Evolutionary conservation across 73 alveolate species (phyloP).

Genomic region (Breviolum minutum): DNA sequence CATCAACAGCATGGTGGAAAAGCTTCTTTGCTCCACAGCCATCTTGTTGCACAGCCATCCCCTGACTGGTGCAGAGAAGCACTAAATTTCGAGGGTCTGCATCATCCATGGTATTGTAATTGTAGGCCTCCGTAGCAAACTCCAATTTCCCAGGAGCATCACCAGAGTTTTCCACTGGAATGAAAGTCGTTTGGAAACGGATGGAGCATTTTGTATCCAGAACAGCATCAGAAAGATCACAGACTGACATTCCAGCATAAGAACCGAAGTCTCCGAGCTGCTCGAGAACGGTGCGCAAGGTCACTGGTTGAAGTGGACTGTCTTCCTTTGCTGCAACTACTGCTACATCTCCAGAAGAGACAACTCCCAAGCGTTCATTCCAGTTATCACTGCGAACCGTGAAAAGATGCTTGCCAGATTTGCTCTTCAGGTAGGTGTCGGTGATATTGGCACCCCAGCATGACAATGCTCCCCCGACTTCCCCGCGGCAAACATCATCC

Average conservation of each 20-base stretch:
- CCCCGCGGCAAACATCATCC: conserved; percentile 88
- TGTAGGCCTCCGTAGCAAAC: conserved; percentile 90
- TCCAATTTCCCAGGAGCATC: conserved; percentile 30
- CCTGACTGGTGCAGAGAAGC: conserved; percentile 79
- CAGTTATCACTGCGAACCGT: conserved; percentile 91
- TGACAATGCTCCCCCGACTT: conserved; percentile 51
- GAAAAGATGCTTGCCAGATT: conserved; percentile 20
- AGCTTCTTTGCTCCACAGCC: conserved; percentile 61
- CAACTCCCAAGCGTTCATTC: conserved; percentile 68
- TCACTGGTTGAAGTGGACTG: conserved; percentile 40
- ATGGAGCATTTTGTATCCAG: conserved; percentile 71
- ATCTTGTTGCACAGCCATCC: conserved; percentile 81
- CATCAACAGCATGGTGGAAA: conserved; percentile 77
- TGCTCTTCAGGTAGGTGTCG: conserved; percentile 89
- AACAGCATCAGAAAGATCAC: not conserved
- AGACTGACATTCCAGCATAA: conserved; percentile 19
- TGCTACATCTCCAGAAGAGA: conserved; percentile 1
- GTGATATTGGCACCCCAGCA: conserved; percentile 94
- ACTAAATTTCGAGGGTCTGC: conserved; percentile 80
- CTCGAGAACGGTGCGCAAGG: conserved; percentile 49
- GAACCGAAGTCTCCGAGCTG: conserved; percentile 13
- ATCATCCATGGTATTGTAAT: conserved; percentile 77
- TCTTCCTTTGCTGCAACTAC: conserved; percentile 34
- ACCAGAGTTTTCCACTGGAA: conserved; percentile 37
- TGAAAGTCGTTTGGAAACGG: conserved; percentile 89